Evolutionary conservation across 106 monocot genomes (phyloP).

Genomic region (Gastrodia elata): DNA sequence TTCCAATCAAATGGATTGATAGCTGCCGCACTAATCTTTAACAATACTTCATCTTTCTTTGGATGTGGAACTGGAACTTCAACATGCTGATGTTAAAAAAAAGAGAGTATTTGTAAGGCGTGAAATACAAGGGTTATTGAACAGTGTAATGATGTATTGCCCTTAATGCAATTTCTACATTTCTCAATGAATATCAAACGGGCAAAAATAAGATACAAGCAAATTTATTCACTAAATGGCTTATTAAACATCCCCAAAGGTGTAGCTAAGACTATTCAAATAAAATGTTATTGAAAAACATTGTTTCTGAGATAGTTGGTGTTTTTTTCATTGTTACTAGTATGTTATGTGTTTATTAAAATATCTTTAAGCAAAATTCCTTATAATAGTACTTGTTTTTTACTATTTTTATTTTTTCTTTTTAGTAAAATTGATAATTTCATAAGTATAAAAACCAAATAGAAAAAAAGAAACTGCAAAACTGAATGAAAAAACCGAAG

Average conservation of each 20-base stretch:
- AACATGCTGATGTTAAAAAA: slow-evolving; percentile 29
- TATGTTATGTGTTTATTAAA: too few relatives aligned
- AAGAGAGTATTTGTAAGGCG: not conserved
- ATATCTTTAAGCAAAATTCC: too few relatives aligned
- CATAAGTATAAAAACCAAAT: too few relatives aligned
- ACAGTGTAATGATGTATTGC: not conserved
- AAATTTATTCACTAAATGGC: not conserved
- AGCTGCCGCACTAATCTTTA: slow-evolving; percentile 43
- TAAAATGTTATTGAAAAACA: too few relatives aligned
- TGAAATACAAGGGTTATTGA: not conserved
- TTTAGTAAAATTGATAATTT: too few relatives aligned
- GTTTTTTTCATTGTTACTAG: too few relatives aligned
- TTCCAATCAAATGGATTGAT: slow-evolving; percentile 51
- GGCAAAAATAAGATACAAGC: not conserved
- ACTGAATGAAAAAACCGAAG: too few relatives aligned
- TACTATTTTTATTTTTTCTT: too few relatives aligned
- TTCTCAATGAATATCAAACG: not conserved
- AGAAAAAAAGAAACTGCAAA: too few relatives aligned
- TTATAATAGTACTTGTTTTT: too few relatives aligned
- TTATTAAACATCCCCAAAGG: not conserved
- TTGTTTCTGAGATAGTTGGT: too few relatives aligned
- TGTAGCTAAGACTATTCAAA: not conserved
- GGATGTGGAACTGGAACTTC: slow-evolving; percentile 36
- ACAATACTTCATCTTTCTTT: slow-evolving; percentile 40
- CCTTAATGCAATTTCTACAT: not conserved